Evolutionary conservation across 2,329 filamentous ascomycete genomes (phyloP).

Genomic region (Phaeomoniella chlamydospora): DNA sequence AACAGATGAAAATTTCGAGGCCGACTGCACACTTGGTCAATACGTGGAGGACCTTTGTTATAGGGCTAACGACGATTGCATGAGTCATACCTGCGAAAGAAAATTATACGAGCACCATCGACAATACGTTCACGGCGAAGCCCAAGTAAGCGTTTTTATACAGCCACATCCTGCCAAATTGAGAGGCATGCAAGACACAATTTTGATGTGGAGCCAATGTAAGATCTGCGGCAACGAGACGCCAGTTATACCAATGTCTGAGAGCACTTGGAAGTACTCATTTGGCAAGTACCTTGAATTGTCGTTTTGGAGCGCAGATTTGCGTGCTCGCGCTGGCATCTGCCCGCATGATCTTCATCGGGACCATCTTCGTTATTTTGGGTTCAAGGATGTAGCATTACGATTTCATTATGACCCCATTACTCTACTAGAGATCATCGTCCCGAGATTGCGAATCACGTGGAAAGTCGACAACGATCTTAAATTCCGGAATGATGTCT

Average conservation of each 20-base stretch:
- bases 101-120: conserved; percentile 87
- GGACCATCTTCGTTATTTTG: conserved; percentile 87
- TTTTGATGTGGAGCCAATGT: conserved; percentile 97
- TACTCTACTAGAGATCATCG: conserved; percentile 84
- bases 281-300: conserved; percentile 98
- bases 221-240: conserved; percentile 85
- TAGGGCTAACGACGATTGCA: conserved; percentile 61
- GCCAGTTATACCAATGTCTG: conserved; percentile 78
- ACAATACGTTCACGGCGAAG: conserved; percentile 93
- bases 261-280: conserved; percentile 93
- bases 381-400: conserved; percentile 69
- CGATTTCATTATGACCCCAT: conserved; percentile 88
- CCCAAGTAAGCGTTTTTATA: conserved; percentile 81
- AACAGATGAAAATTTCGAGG: conserved; percentile 51
- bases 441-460: conserved; percentile 76
- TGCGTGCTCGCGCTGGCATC: conserved; percentile 58
- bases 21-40: conserved; percentile 85
- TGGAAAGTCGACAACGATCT: conserved; percentile 97
- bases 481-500: conserved; percentile 84
- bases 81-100: conserved; percentile 70
- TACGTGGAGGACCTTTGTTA: conserved; percentile 86
- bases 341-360: conserved; percentile 88
- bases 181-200: conserved; percentile 54
- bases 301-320: conserved; percentile 81
- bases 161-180: conserved; percentile 58